Percentiles rank a stretch among this genome's conserved stretches.
Evolutionary conservation across 2,329 filamentous ascomycete species (phyloP).

Genomic region (Cercospora berteroae): DNA sequence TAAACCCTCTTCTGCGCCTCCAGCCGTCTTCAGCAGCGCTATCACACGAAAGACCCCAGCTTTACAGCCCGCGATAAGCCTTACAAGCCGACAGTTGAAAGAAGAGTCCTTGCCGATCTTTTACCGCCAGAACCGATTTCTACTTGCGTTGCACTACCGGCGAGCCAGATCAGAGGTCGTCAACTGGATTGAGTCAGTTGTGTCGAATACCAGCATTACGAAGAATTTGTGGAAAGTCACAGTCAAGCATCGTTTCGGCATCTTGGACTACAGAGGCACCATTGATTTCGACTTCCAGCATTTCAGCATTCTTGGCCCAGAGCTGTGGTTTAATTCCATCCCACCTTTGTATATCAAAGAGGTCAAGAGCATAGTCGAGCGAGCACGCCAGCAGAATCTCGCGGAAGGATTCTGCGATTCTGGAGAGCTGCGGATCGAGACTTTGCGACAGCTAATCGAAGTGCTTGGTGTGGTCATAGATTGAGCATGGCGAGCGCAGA

Average conservation of each 20-base stretch:
- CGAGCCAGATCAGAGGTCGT: constrained; percentile 13
- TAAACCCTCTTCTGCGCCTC: neutral
- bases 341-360: constrained; percentile 15
- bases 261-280: constrained; percentile 18
- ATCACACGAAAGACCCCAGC: neutral
- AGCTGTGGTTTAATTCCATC: constrained; percentile 19
- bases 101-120: constrained; percentile 17
- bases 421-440: constrained; percentile 13
- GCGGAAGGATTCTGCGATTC: neutral
- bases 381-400: neutral
- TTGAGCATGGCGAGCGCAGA: constrained; percentile 5
- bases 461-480: constrained; percentile 15
- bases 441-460: constrained; percentile 13
- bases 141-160: constrained; percentile 19
- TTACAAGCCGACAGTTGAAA: constrained; percentile 16
- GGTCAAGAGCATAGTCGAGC: constrained; percentile 11
- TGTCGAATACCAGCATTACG: constrained; percentile 2
- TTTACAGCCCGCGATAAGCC: constrained; percentile 16
- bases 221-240: constrained; percentile 14
- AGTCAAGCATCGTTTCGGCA: constrained; percentile 20
- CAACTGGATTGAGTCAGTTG: constrained; percentile 9
- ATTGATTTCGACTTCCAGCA: constrained; percentile 19
- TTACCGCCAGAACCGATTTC: constrained; percentile 18
- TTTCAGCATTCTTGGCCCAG: constrained; percentile 14
- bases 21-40: constrained; percentile 10